Evolutionary conservation across 805 yeast species (phyloP), one percentile per base, ranked within the genome.

Genomic region (Phaffomyces thermotolerans): DNA sequence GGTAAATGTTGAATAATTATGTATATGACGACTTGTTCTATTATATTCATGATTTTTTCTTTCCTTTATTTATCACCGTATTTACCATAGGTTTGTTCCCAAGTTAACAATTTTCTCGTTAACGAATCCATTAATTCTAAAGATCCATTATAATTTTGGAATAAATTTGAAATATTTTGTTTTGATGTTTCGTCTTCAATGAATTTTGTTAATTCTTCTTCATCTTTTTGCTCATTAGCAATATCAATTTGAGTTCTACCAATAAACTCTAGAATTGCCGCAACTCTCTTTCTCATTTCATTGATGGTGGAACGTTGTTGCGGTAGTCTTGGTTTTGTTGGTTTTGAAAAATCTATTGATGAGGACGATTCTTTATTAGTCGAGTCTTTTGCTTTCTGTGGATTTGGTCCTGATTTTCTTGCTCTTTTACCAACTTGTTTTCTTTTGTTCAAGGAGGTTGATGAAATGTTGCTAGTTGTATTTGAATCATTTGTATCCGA

Each of bases 241-340:
- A 91, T 66, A 57, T 91, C 98, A 48, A 81, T 64, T 61, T 89
- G 96, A 2, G 95, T 84, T 42, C 95, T 72, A 12, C 90, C 87
- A 23, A 91, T 75, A 72, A 90, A 93, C 64, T 93, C 98, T 53
- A 91, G 66, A 18, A 91, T 91, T 2, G 96, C 95, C 3, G 87
- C 83, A 2, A 89, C 84, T 46, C 99, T 74, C 56, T 87, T 79
- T 44, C 89, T 76, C 86, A 91, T 83, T 61, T 91, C 99, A 52
- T 76, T 75, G 47, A 90, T 63, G 4, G 89, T 76, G 4, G 85
- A 76, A 43, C 87, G 75, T 18, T 80, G 79, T 46, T 82, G 82
- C 7, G 96, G 97, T 36, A 79, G 68, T 44, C 96, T 76, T 13
- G 98, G 96, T 52, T 79, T 84, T 38, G 87, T 81, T 3, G 91